These are phyloP conservation scores for Clohesyomyces aquaticus DNA, from an alignment of 495 filamentous ascomycete genomes.

Conservation along the genomic window DNA sequence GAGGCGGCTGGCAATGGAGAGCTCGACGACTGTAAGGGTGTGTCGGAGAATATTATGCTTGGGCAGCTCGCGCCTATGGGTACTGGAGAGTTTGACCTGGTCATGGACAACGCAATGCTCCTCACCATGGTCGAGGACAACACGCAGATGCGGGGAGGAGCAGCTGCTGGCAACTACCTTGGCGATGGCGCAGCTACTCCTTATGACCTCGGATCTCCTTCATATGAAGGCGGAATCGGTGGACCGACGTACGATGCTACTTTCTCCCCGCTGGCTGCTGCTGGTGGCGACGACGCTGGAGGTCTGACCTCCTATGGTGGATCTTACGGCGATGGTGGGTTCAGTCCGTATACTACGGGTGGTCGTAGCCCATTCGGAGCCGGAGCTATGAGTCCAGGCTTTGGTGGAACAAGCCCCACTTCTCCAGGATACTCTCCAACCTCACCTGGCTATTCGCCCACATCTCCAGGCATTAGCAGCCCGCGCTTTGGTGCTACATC, in stretches of 20 bases:
- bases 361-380: conserved; percentile 75
- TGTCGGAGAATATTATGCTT: conserved; percentile 98
- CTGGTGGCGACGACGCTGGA: conserved; percentile 69
- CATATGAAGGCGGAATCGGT: conserved; percentile 75
- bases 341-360: conserved; percentile 67
- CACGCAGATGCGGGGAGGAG: conserved; percentile 73
- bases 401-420: conserved; percentile 69
- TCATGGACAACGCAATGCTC: conserved; percentile 90
- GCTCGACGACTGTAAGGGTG: conserved; percentile 94
- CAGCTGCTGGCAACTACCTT: conserved; percentile 67
- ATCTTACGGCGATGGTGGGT: conserved; percentile 58
- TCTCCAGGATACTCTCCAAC: conserved; percentile 86
- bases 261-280: conserved; percentile 88
- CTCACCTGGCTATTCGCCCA: conserved; percentile 68
- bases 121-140: conserved; percentile 93
- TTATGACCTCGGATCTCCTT: conserved; percentile 89
- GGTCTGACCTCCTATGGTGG: conserved; percentile 67
- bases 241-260: conserved; percentile 76
- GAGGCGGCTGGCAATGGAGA: conserved; percentile 94
- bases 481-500: conserved; percentile 46
- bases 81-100: conserved; percentile 91
- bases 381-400: conserved; percentile 76
- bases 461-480: conserved; percentile 51
- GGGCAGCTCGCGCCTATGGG: conserved; percentile 96
- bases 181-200: conserved; percentile 89